Conservation (phyloP, 2,329 filamentous ascomycete species). For the Colletotrichum ledebouriae region DNA sequence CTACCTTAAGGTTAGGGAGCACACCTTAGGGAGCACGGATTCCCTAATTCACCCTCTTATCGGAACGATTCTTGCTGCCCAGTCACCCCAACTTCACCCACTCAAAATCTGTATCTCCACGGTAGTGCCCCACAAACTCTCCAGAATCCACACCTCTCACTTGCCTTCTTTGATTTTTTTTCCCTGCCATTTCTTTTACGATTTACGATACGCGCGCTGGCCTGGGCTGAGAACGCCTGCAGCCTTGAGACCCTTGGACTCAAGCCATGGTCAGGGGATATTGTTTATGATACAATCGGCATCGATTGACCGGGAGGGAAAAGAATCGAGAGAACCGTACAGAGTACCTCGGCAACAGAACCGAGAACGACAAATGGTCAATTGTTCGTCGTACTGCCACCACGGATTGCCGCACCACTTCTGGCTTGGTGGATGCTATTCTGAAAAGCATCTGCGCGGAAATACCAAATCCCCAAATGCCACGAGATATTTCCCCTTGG, state of each 20-base stretch:
- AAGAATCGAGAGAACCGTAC: background rate
- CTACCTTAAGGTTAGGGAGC: background rate
- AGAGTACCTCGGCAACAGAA: background rate
- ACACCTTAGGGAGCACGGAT: background rate
- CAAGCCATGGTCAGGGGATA: too few relatives aligned
- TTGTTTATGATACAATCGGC: slow-evolving; percentile 1
- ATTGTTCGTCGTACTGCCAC: slow-evolving; percentile 2
- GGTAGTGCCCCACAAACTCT: too few relatives aligned
- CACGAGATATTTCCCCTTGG: slow-evolving; percentile 9
- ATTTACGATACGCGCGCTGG: too few relatives aligned
- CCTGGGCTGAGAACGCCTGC: slow-evolving; percentile 13
- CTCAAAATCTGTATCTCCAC: too few relatives aligned
- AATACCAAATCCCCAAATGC: slow-evolving; percentile 18
- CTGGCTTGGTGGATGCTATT: slow-evolving; percentile 21
- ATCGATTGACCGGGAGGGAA: background rate
- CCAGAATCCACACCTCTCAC: slow-evolving; percentile 9
- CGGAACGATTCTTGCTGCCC: background rate
- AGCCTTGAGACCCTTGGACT: too few relatives aligned
- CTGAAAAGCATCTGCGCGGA: slow-evolving; percentile 5
- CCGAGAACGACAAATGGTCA: slow-evolving; percentile 9
- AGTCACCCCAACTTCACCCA: background rate
- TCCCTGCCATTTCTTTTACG: background rate
- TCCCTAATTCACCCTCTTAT: background rate
- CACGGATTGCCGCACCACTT: background rate
- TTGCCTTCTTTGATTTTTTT: slow-evolving; percentile 14